Base-by-base conservation (phyloP, 129 eudicot species). In the Centaurea solstitialis region DNA sequence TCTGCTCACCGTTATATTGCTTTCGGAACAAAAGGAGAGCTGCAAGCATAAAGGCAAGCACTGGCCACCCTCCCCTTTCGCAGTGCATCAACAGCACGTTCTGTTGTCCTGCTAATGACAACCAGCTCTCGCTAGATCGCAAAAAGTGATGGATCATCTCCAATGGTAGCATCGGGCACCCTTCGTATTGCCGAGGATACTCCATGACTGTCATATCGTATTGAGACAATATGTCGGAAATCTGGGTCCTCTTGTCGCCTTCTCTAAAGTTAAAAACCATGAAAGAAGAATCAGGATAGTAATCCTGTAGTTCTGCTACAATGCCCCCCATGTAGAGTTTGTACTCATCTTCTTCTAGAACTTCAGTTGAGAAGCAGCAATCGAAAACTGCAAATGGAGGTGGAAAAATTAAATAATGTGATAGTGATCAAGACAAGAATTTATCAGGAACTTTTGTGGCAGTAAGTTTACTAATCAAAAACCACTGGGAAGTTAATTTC, bases 131-230 rank as follows among this genome's bases (percentile, higher is more conserved):
- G 75, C 90, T 84, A 18, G 92, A 90, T 30, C 90, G 84, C 59
- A 90, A 37, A 67, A 90, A 88, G 84, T 90, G 90, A 78, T 90
- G 90, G 77, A 90, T 90, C 87, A 82, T 82, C 74, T 90, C 95
- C 73, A 90, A 68, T 13, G 94, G 85, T 79, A 90, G 83, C 82
- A 90, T 70, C 6, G 95, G 92, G 57, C 88, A 88, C 20, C 92
- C 92, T 80, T 88, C 88, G 33, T 86, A 88, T 64, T 88, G 83
- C 71, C 85, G 81, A 86, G 95, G 92, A 68, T 90, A 90, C 79
- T 90, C 95, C 95, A 90, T 88, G 73, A 90, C 86, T 24, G 92
- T 90, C 92, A 90, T 88, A 72, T 87, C 95, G 15, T 74, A 86
- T 53, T 82, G 86, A 74, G 95, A 88, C 75, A 90, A 67, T 57